phyloP scores from a whole-genome alignment of 139 green algal species.

The Deuterostichococcus epilithicus region DNA sequence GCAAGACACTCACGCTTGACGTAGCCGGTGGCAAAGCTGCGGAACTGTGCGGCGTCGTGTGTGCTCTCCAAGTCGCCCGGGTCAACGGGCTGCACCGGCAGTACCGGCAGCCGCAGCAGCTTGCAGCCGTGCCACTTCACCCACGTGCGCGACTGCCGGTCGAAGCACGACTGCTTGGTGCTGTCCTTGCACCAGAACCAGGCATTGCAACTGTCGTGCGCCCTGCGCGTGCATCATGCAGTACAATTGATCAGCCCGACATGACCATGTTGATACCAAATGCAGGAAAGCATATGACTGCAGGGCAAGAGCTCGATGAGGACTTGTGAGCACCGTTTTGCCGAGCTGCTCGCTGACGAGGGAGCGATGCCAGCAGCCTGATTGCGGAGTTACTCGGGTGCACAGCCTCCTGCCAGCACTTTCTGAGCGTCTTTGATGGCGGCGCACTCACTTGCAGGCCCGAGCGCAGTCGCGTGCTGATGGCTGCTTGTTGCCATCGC shows the following conservation, averaged over 20 bases:
- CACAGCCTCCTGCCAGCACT: too few relatives aligned
- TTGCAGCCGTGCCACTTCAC: neutral
- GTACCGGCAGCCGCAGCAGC: neutral
- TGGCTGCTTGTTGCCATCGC: neutral
- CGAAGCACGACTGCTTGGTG: neutral
- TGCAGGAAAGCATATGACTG: too few relatives aligned
- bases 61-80: neutral
- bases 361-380: too few relatives aligned
- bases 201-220: neutral
- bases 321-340: too few relatives aligned
- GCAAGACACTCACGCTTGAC: neutral
- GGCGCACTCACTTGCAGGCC: neutral
- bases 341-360: too few relatives aligned
- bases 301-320: too few relatives aligned
- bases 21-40: neutral
- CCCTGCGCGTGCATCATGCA: neutral
- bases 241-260: too few relatives aligned
- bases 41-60: neutral
- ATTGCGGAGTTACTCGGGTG: too few relatives aligned
- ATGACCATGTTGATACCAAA: neutral
- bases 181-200: neutral
- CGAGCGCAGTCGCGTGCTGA: neutral
- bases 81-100: neutral
- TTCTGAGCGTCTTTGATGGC: too few relatives aligned
- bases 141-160: neutral